Evolutionary conservation across 2,329 filamentous ascomycete genomes (phyloP).

Genomic region (Achaetomium macrosporum): DNA sequence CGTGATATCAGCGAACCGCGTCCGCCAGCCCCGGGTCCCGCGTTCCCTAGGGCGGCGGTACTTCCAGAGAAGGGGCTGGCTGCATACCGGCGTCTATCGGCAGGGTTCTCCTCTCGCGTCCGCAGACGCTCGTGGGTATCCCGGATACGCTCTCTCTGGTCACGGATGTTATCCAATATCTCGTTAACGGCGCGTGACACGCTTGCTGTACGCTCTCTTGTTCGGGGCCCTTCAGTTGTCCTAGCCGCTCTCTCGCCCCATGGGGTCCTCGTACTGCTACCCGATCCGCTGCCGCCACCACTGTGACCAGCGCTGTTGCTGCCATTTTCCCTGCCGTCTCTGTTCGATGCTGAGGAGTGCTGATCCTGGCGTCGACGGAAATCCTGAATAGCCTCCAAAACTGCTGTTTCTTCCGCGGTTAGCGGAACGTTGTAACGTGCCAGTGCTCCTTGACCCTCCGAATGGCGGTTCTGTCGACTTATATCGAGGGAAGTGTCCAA

Average conservation of each 20-base stretch:
- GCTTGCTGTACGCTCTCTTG: conserved; percentile 33
- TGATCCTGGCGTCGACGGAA: conserved; percentile 46
- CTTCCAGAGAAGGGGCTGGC: conserved; percentile 15
- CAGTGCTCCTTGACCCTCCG: conserved; percentile 30
- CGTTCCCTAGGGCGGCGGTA: conserved; percentile 2
- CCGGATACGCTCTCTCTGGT: conserved; percentile 32
- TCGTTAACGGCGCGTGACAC: conserved; percentile 34
- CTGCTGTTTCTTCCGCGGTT: conserved; percentile 48
- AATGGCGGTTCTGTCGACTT: conserved; percentile 28
- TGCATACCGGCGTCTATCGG: conserved; percentile 22
- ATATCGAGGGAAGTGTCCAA: conserved; percentile 19
- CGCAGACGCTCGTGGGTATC: conserved; percentile 29
- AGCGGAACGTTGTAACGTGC: conserved; percentile 47
- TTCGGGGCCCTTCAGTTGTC: conserved; percentile 26
- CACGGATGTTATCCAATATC: conserved; percentile 29
- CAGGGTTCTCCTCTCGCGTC: conserved; percentile 25
- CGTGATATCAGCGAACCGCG: conserved; percentile 20
- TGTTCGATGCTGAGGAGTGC: background rate
- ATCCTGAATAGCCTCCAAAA: conserved; percentile 51
- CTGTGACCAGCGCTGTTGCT: conserved; percentile 30
- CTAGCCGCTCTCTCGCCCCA: conserved; percentile 18
- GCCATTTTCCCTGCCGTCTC: conserved; percentile 12
- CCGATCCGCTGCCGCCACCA: conserved; percentile 4
- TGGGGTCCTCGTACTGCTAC: conserved; percentile 3
- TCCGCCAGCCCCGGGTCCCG: conserved; percentile 12